These are phyloP conservation scores for Laburnicola sp. DNA, from an alignment of 2,329 filamentous ascomycete genomes.

Conservation along the genomic window DNA sequence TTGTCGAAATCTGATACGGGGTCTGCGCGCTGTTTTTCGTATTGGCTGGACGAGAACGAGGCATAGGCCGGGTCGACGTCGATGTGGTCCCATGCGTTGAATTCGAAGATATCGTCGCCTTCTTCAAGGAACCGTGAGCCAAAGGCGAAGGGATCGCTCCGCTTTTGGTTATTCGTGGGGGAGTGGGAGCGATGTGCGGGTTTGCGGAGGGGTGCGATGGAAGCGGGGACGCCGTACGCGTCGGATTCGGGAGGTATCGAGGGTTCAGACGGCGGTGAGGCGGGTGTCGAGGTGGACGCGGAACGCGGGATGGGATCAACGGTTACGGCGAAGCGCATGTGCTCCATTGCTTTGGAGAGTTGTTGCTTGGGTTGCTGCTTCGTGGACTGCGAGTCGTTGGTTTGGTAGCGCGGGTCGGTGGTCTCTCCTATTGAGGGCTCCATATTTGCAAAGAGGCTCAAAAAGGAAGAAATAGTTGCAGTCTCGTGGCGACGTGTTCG, in stretches of 20 bases:
- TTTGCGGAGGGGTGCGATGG: conserved; percentile 50
- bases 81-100: conserved; percentile 99
- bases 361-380: conserved; percentile 47
- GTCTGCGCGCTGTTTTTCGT: conserved; percentile 77
- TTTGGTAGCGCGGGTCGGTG: conserved; percentile 31
- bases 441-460: conserved; percentile 14
- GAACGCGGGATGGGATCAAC: conserved; percentile 39
- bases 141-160: conserved; percentile 92
- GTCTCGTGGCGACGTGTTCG: conserved; percentile 3
- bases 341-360: conserved; percentile 57
- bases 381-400: conserved; percentile 36
- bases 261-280: conserved; percentile 10
- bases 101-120: conserved; percentile 89
- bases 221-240: conserved; percentile 55
- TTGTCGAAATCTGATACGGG: conserved; percentile 95
- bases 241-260: conserved; percentile 39
- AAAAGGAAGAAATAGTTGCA: neutral
- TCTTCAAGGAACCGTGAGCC: conserved; percentile 83
- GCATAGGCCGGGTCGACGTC: conserved; percentile 87
- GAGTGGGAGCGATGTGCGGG: conserved; percentile 67
- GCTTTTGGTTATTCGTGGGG: conserved; percentile 76
- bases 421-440: conserved; percentile 17
- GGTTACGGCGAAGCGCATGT: conserved; percentile 55
- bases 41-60: conserved; percentile 82
- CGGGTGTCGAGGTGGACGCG: conserved; percentile 15